phyloP scores from a whole-genome alignment of 306 rosid species.

The Dryas drummondii region DNA sequence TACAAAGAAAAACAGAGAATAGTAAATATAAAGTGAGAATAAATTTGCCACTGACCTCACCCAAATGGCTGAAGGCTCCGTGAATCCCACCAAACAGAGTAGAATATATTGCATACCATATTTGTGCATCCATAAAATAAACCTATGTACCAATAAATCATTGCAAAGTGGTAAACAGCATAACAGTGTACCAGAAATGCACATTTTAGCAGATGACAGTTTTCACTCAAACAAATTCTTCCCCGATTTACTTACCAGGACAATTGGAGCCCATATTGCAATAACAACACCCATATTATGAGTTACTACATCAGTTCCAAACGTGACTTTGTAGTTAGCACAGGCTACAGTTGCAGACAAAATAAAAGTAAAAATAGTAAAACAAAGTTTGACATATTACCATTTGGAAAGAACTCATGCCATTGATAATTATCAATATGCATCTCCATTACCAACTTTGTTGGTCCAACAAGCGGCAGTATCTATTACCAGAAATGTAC shows the following conservation, averaged over 20 bases:
- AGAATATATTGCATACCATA: slow-evolving; percentile 97
- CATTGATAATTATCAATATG: slow-evolving; percentile 72
- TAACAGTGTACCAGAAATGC: slow-evolving; percentile 18
- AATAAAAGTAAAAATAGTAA: slow-evolving; percentile 15
- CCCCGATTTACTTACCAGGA: slow-evolving; percentile 62
- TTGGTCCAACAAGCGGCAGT: slow-evolving; percentile 78
- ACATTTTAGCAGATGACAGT: slow-evolving; percentile 20
- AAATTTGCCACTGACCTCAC: slow-evolving; percentile 75
- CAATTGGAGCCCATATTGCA: slow-evolving; percentile 96
- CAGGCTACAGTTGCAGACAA: slow-evolving; percentile 22
- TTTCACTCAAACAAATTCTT: slow-evolving; percentile 14
- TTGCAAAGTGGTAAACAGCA: slow-evolving; percentile 15
- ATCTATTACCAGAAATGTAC: slow-evolving; percentile 52
- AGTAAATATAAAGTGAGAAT: not conserved
- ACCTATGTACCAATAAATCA: slow-evolving; percentile 57
- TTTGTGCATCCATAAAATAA: slow-evolving; percentile 96
- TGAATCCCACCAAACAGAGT: slow-evolving; percentile 87
- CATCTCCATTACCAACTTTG: slow-evolving; percentile 76
- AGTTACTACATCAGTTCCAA: slow-evolving; percentile 47
- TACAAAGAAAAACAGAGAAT: not conserved
- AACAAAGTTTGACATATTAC: slow-evolving; percentile 40
- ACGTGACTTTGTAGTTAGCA: slow-evolving; percentile 24
- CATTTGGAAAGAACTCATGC: slow-evolving; percentile 94
- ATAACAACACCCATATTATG: slow-evolving; percentile 60
- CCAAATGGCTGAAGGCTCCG: slow-evolving; percentile 98